Base-by-base conservation (phyloP, 441 rosid genomes). In the Oxalis stricta region DNA sequence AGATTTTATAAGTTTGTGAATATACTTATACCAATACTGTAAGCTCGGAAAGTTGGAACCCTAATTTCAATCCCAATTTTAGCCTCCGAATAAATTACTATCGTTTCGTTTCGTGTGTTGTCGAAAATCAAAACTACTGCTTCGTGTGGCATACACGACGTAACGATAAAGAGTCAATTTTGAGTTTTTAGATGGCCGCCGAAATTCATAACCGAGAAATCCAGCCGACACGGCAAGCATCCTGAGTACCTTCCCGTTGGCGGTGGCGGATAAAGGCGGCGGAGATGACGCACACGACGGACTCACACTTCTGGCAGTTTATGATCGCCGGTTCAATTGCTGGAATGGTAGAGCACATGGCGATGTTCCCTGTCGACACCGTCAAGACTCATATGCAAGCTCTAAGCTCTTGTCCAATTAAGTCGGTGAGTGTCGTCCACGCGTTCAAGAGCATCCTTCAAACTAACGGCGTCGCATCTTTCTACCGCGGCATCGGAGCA, bases 301-400 rank as follows among this genome's bases (percentile, higher is more conserved):
- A 17, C 96, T 85, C 31, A n/a, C 68, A 55, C 20, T 91, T 75
- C 57, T 76, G 93, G 93, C 95, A 85, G 52, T 88, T 72, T 60
- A 85, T 91, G 96, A 55, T 73, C 31, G 84, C 96, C 36, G 95
- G 95, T 21, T 86, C 96, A 9, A 50, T 85, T n/a, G 98, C 98
- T 30, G 96, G 96, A 9, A 68, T 72, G 13, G 72, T 81, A 22
- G 96, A 91, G 50, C 96, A 91, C 72, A 83, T 91, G 98, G 80
- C 91, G 18, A 83, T 83, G 94, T 83, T 77, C 53, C 94, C 91
- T 1, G 85, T 79, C 7, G 96, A 87, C 50, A 82, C 94, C 12
- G 53, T 82, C 63, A 86, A 86, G 64, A 79, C 91, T 10, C 85
- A 60, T 31, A 86, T 79, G 94, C 91, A 83, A 58, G 83, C 87